Base-by-base conservation (phyloP, 2,329 filamentous ascomycete species). In the Monosporascus sp. region DNA sequence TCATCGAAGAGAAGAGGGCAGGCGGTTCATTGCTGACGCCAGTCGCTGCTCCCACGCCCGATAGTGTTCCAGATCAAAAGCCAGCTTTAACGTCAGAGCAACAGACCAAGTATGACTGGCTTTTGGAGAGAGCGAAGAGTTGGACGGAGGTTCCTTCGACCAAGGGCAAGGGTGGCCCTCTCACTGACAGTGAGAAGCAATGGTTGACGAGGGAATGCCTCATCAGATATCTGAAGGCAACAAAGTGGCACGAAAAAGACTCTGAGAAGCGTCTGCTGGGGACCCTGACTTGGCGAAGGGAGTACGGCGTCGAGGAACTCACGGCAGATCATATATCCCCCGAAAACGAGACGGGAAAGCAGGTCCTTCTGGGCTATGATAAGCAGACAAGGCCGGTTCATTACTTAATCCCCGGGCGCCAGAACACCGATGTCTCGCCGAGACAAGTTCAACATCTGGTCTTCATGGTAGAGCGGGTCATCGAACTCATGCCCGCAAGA, bases 271-370 rank as follows among this genome's bases (percentile, higher is more conserved):
- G 94, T n/a, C 72, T 97, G 41, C 84, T 87, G 60, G 82, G 82
- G 45, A 97, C 93, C 0, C 74, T 97, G 53, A 80, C 83, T 55
- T 99, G 94, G 94, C 84, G 94, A 47, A 82, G 93, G 52, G 91
- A 96, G 66, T 99, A 96, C 66, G 91, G 90, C 47, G 78, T 95
- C 53, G 83, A 89, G 55, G 84, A 81, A 50, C 82, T 91, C 65
- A 92, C 90, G 0, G 78, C 88, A 9, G 92, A 97, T 8, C 88
- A 96, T 72, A 93, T 97, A 65, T 90, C 88, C 1, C 84, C 89
- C 14, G 94, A 99, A 76, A 96, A 97, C 70, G 91, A 93, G 75
- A 97, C 93, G 9, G 94, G 94, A 60, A 99, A 99, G 77, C 93
- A 97, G 71, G 80, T 96, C 53, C 79, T 96, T 53, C 72, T 94